These are phyloP conservation scores for Carex arenaria DNA, from an alignment of 202 grass and related monocot species.

Conservation along the genomic window DNA sequence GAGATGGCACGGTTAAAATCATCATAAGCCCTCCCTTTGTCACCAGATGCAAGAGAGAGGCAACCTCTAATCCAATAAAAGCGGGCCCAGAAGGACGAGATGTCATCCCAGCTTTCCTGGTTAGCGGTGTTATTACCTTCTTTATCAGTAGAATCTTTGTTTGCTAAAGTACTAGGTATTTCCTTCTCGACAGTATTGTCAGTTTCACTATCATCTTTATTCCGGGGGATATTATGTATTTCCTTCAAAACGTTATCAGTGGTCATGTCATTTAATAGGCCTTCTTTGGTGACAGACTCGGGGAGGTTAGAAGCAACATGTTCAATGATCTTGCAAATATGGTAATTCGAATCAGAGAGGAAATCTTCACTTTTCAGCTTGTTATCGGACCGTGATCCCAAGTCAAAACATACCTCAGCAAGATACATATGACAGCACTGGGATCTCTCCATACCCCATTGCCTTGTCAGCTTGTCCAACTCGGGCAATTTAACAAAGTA, in stretches of 20 bases:
- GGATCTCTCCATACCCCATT: conserved; percentile 62
- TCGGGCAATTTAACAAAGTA: conserved; percentile 65
- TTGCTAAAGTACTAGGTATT: conserved; percentile 22
- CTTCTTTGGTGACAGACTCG: conserved; percentile 23
- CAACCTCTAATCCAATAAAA: conserved; percentile 87
- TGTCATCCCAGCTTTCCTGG: conserved; percentile 32
- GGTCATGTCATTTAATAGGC: conserved; percentile 21
- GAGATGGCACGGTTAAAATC: conserved; percentile 68
- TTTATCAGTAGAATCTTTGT: conserved; percentile 21
- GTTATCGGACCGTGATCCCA: conserved; percentile 51
- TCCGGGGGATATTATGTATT: conserved; percentile 3
- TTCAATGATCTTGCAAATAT: conserved; percentile 85
- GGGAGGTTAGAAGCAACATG: conserved; percentile 49
- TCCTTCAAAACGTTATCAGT: conserved; percentile 17
- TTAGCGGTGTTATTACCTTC: conserved; percentile 11
- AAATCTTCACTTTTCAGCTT: conserved; percentile 47
- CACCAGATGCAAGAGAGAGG: conserved; percentile 60
- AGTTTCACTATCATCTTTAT: not conserved
- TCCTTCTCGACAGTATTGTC: conserved; percentile 9
- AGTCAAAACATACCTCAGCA: conserved; percentile 88
- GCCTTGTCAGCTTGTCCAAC: conserved; percentile 80
- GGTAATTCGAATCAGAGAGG: conserved; percentile 65
- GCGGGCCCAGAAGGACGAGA: conserved; percentile 61
- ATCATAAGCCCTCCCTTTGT: conserved; percentile 76
- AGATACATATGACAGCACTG: conserved; percentile 74